These are phyloP conservation scores for Camelina sativa DNA, from an alignment of 345 rosid genomes.

Conservation along the genomic window DNA sequence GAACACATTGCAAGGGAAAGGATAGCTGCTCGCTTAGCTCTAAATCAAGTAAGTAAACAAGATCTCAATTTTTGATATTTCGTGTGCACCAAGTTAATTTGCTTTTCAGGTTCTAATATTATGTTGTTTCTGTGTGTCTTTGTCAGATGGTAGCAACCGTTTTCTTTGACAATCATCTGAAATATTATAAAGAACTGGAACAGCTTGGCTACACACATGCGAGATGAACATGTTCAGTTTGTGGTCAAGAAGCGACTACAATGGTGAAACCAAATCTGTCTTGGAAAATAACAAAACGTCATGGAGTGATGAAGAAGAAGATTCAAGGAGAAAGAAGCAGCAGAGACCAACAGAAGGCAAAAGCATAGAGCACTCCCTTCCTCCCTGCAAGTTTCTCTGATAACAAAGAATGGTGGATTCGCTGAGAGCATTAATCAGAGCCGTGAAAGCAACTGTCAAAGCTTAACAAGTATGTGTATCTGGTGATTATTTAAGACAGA, in stretches of 20 bases:
- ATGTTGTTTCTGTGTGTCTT: too few species aligned
- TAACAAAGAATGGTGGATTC: not conserved
- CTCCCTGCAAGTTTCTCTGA: not conserved
- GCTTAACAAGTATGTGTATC: too few species aligned
- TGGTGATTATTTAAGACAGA: too few species aligned
- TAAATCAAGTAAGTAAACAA: not conserved
- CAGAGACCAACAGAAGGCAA: not conserved
- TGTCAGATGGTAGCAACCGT: too few species aligned
- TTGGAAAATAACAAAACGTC: not conserved
- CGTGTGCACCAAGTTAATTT: not conserved
- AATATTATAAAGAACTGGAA: too few species aligned
- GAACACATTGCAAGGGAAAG: not conserved
- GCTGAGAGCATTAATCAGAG: not conserved
- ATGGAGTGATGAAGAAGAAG: not conserved
- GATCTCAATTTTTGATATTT: not conserved
- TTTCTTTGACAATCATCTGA: too few species aligned
- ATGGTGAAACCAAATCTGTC: not conserved
- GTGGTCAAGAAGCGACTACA: constrained; percentile 8
- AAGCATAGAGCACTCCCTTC: not conserved
- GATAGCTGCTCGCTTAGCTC: constrained; percentile 15
- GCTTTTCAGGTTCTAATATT: not conserved
- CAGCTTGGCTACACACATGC: too few species aligned
- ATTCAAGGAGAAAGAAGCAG: not conserved
- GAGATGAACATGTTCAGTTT: not conserved
- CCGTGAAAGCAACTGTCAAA: too few species aligned